A percentile compares a stretch with the other conserved stretches of the same genome.
phyloP scores from a whole-genome alignment of 2,329 filamentous ascomycete genomes.

The Alternaria infectoria region DNA sequence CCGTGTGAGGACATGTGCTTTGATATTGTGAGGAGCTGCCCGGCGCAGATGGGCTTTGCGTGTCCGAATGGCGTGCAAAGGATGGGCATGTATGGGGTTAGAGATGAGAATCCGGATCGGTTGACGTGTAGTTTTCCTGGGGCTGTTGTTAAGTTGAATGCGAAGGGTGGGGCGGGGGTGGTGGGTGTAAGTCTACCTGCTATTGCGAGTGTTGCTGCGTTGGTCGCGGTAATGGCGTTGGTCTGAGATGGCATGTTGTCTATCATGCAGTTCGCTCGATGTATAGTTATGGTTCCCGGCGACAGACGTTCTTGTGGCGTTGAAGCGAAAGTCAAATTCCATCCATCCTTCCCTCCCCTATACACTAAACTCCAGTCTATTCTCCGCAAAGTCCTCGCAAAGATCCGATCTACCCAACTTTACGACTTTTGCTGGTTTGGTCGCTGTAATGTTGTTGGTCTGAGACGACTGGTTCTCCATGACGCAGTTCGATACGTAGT shows the following conservation, averaged over 20 bases:
- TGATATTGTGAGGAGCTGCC: constrained; percentile 83
- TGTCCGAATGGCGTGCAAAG: constrained; percentile 64
- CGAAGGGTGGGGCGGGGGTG: not conserved
- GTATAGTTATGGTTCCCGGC: no score
- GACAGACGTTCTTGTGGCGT: not conserved
- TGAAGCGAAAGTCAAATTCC: not conserved
- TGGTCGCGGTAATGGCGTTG: not conserved
- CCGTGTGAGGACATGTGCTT: constrained; percentile 91
- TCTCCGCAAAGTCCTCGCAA: no score
- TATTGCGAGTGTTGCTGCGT: not conserved
- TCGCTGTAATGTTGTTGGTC: not conserved
- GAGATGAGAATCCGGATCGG: constrained; percentile 13
- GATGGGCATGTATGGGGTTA: constrained; percentile 33
- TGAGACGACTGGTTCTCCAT: not conserved
- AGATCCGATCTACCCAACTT: not conserved
- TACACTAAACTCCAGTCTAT: no score
- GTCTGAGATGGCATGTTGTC: not conserved
- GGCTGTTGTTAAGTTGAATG: constrained; percentile 48
- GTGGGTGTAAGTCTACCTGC: not conserved
- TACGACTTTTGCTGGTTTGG: not conserved
- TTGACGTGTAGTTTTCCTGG: constrained; percentile 52
- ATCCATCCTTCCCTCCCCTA: no score
- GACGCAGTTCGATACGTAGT: no score
- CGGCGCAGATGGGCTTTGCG: constrained; percentile 73
- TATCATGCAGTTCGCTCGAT: no score